phyloP scores from a whole-genome alignment of 2,329 filamentous ascomycete genomes.

The Teratosphaeria gauchensis region DNA sequence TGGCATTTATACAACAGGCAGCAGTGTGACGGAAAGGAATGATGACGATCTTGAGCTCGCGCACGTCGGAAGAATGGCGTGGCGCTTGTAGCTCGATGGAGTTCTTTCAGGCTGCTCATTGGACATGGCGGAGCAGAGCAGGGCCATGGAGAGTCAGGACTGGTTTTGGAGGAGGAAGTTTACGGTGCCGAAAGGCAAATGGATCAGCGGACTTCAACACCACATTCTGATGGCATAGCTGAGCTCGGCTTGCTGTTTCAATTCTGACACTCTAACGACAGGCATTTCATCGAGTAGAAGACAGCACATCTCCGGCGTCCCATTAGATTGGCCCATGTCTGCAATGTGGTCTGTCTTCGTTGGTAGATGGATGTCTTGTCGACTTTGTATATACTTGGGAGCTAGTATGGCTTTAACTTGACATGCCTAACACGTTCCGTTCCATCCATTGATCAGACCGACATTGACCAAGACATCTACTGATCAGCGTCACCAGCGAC shows the following conservation, averaged over 20 bases:
- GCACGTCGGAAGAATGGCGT: slow-evolving; percentile 1
- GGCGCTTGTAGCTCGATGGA: slow-evolving; percentile 20
- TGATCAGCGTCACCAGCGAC: background rate
- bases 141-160: background rate
- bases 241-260: background rate
- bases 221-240: background rate
- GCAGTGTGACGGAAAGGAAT: slow-evolving; percentile 6
- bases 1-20: background rate
- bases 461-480: background rate
- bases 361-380: background rate
- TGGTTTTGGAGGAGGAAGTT: slow-evolving; percentile 7
- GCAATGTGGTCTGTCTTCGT: background rate
- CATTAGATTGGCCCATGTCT: background rate
- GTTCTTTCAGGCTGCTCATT: slow-evolving; percentile 10
- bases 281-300: background rate
- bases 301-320: background rate
- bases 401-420: background rate
- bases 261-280: background rate
- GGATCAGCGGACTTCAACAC: background rate
- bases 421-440: background rate
- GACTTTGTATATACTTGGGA: background rate
- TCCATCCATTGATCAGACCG: background rate
- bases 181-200: background rate
- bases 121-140: background rate
- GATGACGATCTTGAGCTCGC: slow-evolving; percentile 27